Base-by-base conservation (phyloP, 2,329 filamentous ascomycete species). In the Xenoacremonium recifei region DNA sequence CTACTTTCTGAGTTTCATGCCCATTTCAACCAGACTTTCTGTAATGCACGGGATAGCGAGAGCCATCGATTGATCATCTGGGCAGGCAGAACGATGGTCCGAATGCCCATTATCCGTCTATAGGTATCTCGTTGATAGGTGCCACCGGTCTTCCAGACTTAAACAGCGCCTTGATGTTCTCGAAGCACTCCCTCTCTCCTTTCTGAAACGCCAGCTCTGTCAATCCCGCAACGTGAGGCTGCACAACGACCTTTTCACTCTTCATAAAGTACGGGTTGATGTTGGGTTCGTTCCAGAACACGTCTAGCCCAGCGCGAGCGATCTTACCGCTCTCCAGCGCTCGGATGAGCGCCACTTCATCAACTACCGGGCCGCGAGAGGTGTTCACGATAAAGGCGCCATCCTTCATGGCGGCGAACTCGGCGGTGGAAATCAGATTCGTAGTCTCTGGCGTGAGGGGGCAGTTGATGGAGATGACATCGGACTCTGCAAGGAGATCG, bases 351-450 rank as follows among this genome's bases (percentile, higher is more conserved):
- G 74, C 74, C 4, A 57, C 52, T 48, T 78, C 73, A 44, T 79
- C 67, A 1, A 79, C 58, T 3, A 79, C 58, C 11, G 66, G 65
- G 0, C 76, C 76, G 0, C 76, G 65, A 0, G 74, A 70, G 0
- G 75, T 78, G 50, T 79, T 79, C 21, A 79, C 60, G 4, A 79
- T 51, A 39, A 71, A 67, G 0, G 62, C 56, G 0, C 73, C 72
- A 2, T 66, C 59, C 43, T 74, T 77, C 70, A 78, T 76, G 13
- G 57, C 60, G 0, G 57, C 52, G 12, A 77, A 71, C 47, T 75
- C 64, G 0, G 46, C 48, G 0, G 51, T 44, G 0, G 63, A 63
- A 12, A 77, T 69, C 19, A 76, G 44, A 3, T 62, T 57, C 1
- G 50, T 66, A 0, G 73, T 77, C 3, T 59, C 42, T 0, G 51